Evolutionary conservation across 1,139 yeast species (phyloP), one percentile per base, ranked within the genome.

Genomic region (Nakaseomyces delphensis): DNA sequence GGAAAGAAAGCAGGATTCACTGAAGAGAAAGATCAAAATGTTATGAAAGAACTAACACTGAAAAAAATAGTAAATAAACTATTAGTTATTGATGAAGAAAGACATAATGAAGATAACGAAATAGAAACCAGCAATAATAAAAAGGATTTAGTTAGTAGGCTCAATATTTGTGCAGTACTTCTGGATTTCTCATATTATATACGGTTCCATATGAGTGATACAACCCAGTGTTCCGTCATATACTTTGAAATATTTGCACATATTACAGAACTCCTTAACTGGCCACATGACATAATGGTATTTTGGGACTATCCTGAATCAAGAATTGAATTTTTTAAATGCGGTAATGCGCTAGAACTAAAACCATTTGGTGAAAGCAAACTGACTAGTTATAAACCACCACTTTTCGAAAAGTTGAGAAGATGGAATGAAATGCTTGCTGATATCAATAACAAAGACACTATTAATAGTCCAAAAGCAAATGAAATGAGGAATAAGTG

Each of bases 271-370:
- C 31, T 53, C 33, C 41, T 60, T 15, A 42, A 41, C n/a, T 52
- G 59, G 53, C 63, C 63, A 3, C 25, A 38, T 8, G 51, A 45
- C 21, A 42, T 53, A 8, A 33, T 48, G 31, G 27, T 47, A 19
- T 59, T 59, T 40, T 60, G 60, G 59, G 45, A 52, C 10, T 60
- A 58, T 38, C 45, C 54, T 6, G 59, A 57, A 39, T 47, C 57
- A 13, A 54, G 63, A 35, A 42, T 55, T 7, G 48, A 49, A 15
- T 57, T 61, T 60, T 59, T 58, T 36, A 53, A 53, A 38, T 43
- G 52, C 43, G 51, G 48, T 27, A 47, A 45, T 25, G 44, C 48
- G 7, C 35, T 49, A 14, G 48, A 46, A 9, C 39, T 38, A n/a
- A 25, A 44, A n/a, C 47, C 46, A 10, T 42, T 43, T n/a, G 56